Evolutionary conservation across 225 moss, liverwort and hornwort species (phyloP).

Genomic region (Polytrichum formosum): DNA sequence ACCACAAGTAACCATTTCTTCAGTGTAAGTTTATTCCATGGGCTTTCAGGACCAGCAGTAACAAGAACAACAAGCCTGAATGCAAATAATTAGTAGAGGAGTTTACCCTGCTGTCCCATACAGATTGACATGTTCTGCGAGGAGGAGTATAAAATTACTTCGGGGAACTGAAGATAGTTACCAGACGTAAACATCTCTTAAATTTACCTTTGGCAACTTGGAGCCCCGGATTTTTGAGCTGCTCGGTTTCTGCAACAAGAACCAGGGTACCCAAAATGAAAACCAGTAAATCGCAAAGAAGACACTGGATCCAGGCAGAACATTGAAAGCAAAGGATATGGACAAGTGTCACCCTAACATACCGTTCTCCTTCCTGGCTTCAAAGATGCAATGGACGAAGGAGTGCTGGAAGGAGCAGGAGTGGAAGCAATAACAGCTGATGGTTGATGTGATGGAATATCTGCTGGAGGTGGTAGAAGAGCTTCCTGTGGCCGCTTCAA

Average conservation of each 20-base stretch:
- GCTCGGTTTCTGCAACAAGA: constrained; percentile 62
- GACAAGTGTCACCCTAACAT: constrained; percentile 3
- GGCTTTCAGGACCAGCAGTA: too few species aligned
- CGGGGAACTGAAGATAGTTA: too few species aligned
- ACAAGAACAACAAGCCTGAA: too few species aligned
- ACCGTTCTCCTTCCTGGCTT: constrained; percentile 63
- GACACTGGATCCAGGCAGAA: background rate
- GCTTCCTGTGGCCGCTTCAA: constrained; percentile 76
- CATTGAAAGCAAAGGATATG: background rate
- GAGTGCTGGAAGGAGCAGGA: constrained; percentile 48
- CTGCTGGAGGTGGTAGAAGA: constrained; percentile 32
- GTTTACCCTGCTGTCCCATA: too few species aligned
- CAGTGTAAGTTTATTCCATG: background rate
- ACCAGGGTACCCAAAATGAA: too few species aligned
- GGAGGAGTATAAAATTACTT: too few species aligned
- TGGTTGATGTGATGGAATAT: constrained; percentile 29
- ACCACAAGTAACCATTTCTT: background rate
- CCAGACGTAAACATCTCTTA: background rate
- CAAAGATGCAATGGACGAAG: constrained; percentile 47
- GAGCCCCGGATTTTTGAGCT: constrained; percentile 62
- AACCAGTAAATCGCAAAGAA: background rate
- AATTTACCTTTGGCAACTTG: constrained; percentile 65
- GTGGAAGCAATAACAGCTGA: constrained; percentile 24
- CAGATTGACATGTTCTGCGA: too few species aligned
- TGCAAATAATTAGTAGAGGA: too few species aligned